A percentile compares a stretch with the other conserved stretches of the same genome.
phyloP scores from a whole-genome alignment of 176 grass and related monocot species.

The Echinochloa phyllopogon region DNA sequence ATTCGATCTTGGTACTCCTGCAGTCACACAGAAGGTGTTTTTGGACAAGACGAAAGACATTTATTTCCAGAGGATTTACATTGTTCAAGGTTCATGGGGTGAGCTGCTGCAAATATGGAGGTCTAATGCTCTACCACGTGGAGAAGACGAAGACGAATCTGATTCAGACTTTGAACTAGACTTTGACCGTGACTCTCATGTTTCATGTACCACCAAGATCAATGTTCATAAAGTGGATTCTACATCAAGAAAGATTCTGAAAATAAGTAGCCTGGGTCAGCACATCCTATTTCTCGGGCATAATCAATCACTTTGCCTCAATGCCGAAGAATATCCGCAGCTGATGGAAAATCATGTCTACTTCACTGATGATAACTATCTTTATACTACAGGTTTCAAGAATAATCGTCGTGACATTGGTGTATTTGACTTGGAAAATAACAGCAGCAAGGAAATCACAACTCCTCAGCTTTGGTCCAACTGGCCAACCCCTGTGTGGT shows the following conservation, averaged over 20 bases:
- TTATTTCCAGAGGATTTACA: too few species aligned
- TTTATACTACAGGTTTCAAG: not conserved
- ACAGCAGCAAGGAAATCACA: not conserved
- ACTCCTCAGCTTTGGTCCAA: slow-evolving; percentile 19
- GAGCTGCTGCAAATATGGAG: too few species aligned
- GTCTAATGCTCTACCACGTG: not conserved
- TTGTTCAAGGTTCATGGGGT: too few species aligned
- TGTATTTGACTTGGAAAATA: slow-evolving; percentile 15
- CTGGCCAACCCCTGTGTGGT: slow-evolving; percentile 10
- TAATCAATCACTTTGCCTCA: not conserved
- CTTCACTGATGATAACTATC: slow-evolving; percentile 4
- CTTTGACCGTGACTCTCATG: not conserved
- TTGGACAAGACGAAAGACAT: not conserved
- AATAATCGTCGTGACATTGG: not conserved
- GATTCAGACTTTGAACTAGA: not conserved
- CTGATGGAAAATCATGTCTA: not conserved
- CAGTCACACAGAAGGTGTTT: not conserved
- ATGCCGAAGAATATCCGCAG: not conserved
- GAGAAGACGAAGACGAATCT: not conserved
- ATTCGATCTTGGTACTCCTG: not conserved
- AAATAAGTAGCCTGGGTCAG: not conserved
- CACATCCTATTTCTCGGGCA: not conserved
- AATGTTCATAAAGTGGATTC: not conserved
- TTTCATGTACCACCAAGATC: not conserved
- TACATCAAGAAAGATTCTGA: not conserved